These are phyloP conservation scores for Leishmania mexicana DNA, from an alignment of 208 protist genomes.

Conservation along the genomic window DNA sequence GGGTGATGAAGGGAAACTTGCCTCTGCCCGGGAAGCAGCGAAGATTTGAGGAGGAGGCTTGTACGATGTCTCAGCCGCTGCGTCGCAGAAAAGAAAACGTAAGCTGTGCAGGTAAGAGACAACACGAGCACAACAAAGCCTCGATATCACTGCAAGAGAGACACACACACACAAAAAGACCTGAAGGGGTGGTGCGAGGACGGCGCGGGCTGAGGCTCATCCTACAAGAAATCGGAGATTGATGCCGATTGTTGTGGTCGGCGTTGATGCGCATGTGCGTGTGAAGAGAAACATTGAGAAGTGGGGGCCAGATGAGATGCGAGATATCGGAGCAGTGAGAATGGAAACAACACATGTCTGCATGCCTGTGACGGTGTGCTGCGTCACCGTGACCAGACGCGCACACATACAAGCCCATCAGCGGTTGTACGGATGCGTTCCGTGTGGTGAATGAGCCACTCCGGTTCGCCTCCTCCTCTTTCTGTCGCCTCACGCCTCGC, in stretches of 20 bases:
- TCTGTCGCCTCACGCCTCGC: neutral
- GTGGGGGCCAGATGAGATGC: neutral
- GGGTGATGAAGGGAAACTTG: neutral
- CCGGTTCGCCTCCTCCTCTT: neutral
- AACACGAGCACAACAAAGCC: neutral
- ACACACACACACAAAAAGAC: neutral
- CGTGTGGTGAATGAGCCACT: neutral
- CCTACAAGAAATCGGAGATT: neutral
- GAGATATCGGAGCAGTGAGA: neutral
- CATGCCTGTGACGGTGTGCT: neutral
- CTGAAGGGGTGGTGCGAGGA: neutral
- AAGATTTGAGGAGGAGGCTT: neutral
- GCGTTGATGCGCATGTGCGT: neutral
- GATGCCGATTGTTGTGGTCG: neutral
- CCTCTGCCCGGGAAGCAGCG: neutral
- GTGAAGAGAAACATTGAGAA: neutral
- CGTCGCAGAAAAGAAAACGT: neutral
- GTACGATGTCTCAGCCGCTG: neutral
- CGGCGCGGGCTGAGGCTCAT: neutral
- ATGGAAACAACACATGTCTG: neutral
- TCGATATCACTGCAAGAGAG: neutral
- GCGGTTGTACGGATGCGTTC: neutral
- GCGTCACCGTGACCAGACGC: neutral
- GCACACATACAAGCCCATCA: neutral
- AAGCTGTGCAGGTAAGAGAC: neutral